These are phyloP conservation scores for Canavalia gladiata DNA, from an alignment of 306 rosid species.

Conservation along the genomic window DNA sequence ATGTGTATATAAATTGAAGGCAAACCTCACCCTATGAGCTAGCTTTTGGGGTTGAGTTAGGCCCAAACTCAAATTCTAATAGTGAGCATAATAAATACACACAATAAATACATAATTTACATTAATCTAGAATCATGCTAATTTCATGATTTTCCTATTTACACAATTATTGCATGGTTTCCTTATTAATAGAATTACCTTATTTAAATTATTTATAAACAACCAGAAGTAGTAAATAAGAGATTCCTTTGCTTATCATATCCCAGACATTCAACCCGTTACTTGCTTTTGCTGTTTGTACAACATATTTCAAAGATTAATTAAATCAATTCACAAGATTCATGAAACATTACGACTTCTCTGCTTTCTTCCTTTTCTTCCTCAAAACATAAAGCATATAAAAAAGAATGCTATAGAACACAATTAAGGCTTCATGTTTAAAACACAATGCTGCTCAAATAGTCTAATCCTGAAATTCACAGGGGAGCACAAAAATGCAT, in stretches of 20 bases:
- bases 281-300: conserved; percentile 19
- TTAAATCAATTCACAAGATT: conserved; percentile 21
- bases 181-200: too few relatives aligned
- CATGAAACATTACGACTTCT: conserved; percentile 29
- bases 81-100: too few relatives aligned
- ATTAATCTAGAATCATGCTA: too few relatives aligned
- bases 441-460: conserved; percentile 9
- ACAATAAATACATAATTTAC: too few relatives aligned
- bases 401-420: conserved; percentile 1
- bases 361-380: conserved; percentile 7
- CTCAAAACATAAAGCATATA: background rate
- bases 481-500: conserved; percentile 1
- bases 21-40: too few relatives aligned
- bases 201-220: too few relatives aligned
- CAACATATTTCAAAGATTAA: conserved; percentile 35
- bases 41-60: too few relatives aligned
- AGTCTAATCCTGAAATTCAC: conserved; percentile 27
- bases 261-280: conserved; percentile 26
- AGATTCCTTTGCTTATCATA: conserved; percentile 30
- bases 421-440: conserved; percentile 19
- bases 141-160: too few relatives aligned
- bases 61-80: too few relatives aligned
- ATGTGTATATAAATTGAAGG: too few relatives aligned
- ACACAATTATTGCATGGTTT: too few relatives aligned
- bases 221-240: background rate